Evolutionary conservation across 2,329 filamentous ascomycete genomes (phyloP), one percentile per base, ranked within the genome.

Genomic region (Macroventuria anomochaeta): DNA sequence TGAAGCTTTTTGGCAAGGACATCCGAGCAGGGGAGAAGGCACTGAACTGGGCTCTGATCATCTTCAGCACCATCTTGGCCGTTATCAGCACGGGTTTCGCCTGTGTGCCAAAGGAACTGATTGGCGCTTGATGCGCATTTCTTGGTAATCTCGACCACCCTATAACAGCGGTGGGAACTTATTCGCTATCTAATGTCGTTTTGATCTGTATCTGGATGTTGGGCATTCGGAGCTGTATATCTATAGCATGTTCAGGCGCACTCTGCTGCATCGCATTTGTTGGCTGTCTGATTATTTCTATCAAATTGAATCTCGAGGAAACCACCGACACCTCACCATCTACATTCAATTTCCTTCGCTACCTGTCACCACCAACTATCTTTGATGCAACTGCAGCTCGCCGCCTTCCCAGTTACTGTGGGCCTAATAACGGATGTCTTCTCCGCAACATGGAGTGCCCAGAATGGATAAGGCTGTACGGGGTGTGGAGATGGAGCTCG

Each of bases 1-100:
- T 97, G 51, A 96, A 93, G 76, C 85, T 97, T 1, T 97, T 96
- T 72, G 86, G 87, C 39, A 82, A 85, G 42, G 87, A 93, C 55
- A 85, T 97, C 38, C 77, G 80, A 1, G 62, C 73, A 1, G 70
- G 72, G 18, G 91, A 96, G 75, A 86, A 84, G 65, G 71, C 84
- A 4, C 61, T 89, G 37, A 86, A 88, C 64, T 93, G 86, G 81
- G 70, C 78, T 13, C 75, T 96, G 63, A 86, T 97, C 68, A 72
- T 85, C 5, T 67, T 90, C 11, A 95, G 90, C 50, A 80, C 84
- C 1, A 68, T 86, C 17, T 76, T 97, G 70, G 93, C 90, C 11
- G 64, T 87, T 15, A 73, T 93, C 4, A 92, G 92, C 38, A 97
- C 93, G 0, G 82, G 91, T 2, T 96, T 91, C 85, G 92, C 92